phyloP scores from a whole-genome alignment of 1,284 basidiomycete genomes.

The Moesziomyces antarcticus region DNA sequence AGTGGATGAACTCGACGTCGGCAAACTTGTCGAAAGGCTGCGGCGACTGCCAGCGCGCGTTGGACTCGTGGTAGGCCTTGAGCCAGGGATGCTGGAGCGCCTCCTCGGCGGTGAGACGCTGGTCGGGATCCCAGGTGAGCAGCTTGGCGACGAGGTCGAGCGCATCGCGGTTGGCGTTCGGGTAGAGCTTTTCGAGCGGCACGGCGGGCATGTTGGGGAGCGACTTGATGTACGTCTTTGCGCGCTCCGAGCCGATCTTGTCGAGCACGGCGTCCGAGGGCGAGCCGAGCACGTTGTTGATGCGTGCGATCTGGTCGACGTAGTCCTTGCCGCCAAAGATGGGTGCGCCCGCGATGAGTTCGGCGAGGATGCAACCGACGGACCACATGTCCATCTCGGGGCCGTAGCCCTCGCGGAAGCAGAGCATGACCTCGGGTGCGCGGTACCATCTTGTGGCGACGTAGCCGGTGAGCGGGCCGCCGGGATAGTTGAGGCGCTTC shows the following conservation, averaged over 20 bases:
- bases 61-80: slow-evolving; percentile 60
- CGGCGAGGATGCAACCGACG: slow-evolving; percentile 66
- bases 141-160: slow-evolving; percentile 61
- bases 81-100: slow-evolving; percentile 66
- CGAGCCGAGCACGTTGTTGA: slow-evolving; percentile 64
- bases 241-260: slow-evolving; percentile 62
- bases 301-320: slow-evolving; percentile 66
- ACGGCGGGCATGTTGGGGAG: slow-evolving; percentile 54
- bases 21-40: slow-evolving; percentile 58
- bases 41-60: slow-evolving; percentile 54
- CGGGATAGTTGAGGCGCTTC: slow-evolving; percentile 60
- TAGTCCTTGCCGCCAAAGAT: slow-evolving; percentile 67
- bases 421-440: slow-evolving; percentile 67
- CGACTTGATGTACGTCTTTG: slow-evolving; percentile 60
- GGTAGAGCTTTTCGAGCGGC: slow-evolving; percentile 53
- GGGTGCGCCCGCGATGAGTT: slow-evolving; percentile 62
- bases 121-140: slow-evolving; percentile 63
- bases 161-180: slow-evolving; percentile 54
- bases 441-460: slow-evolving; percentile 67
- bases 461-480: slow-evolving; percentile 65
- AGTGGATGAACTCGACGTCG: slow-evolving; percentile 63
- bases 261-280: slow-evolving; percentile 54
- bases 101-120: slow-evolving; percentile 61
- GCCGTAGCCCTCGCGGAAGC: slow-evolving; percentile 64
- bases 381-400: slow-evolving; percentile 67